Evolutionary conservation across 1,284 basidiomycete genomes (phyloP).

Genomic region (Pseudozyma tsukubaensis): DNA sequence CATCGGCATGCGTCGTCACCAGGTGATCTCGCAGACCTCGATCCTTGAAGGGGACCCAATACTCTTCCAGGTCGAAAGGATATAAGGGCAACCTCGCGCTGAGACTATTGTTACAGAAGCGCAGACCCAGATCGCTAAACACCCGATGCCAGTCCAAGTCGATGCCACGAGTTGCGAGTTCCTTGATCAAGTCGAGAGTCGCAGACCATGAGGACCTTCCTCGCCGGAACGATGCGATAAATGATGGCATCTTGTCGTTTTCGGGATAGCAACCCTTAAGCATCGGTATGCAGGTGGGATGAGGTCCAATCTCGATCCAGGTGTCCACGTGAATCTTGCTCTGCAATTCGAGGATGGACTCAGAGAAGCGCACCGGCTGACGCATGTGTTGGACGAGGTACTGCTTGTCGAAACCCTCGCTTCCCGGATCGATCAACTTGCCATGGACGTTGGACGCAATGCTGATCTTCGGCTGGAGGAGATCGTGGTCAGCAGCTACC

Average conservation of each 20-base stretch:
- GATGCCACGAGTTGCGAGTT: constrained; percentile 29
- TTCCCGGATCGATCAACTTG: constrained; percentile 3
- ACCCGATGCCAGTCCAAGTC: constrained; percentile 31
- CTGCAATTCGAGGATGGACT: constrained; percentile 29
- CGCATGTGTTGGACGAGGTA: constrained; percentile 43
- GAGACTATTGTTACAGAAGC: constrained; percentile 18
- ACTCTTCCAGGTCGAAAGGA: constrained; percentile 48
- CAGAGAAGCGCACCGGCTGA: constrained; percentile 39
- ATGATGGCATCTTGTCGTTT: constrained; percentile 11
- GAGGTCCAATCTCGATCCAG: constrained; percentile 51
- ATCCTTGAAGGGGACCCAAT: constrained; percentile 47
- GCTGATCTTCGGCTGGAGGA: constrained; percentile 20
- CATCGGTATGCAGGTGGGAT: constrained; percentile 48
- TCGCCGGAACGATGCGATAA: constrained; percentile 34
- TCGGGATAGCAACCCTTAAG: constrained; percentile 42
- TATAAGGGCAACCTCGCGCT: constrained; percentile 36
- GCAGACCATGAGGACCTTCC: constrained; percentile 40
- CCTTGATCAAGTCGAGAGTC: constrained; percentile 25
- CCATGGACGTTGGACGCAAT: constrained; percentile 45
- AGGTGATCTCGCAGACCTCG: constrained; percentile 49
- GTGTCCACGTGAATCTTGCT: constrained; percentile 9
- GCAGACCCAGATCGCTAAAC: constrained; percentile 28
- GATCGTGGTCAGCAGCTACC: constrained; percentile 8
- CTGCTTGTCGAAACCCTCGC: constrained; percentile 4
- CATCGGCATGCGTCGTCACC: background rate